A percentile compares a stretch with the other conserved stretches of the same genome.
Conservation (phyloP, 345 rosid genomes). For the Trapa bicornis region DNA sequence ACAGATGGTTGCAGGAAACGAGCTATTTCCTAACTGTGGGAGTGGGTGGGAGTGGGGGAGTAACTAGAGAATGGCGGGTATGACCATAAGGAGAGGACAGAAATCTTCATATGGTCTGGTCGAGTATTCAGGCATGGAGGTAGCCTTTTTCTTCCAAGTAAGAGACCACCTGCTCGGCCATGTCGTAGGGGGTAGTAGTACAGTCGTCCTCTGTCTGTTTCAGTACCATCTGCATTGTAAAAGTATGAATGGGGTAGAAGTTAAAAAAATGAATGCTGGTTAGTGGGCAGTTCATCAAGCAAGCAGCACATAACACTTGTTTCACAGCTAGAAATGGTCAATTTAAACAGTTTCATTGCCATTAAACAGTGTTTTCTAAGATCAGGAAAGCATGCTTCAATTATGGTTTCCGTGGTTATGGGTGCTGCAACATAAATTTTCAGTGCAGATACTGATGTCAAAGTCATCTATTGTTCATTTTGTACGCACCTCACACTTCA, state of each 20-base stretch:
- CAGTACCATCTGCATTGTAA: constrained; percentile 43
- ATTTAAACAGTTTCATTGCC: too few relatives aligned
- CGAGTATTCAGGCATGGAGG: constrained; percentile 25
- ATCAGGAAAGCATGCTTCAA: too few relatives aligned
- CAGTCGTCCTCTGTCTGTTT: constrained; percentile 21
- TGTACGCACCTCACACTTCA: constrained; percentile 36
- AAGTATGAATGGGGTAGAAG: too few relatives aligned
- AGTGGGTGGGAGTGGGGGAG: background rate
- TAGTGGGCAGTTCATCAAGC: too few relatives aligned
- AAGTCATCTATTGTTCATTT: too few relatives aligned
- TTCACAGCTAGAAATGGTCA: too few relatives aligned
- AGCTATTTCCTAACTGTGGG: constrained; percentile 15
- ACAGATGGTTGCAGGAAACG: constrained; percentile 15
- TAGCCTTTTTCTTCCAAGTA: constrained; percentile 60
- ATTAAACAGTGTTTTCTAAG: too few relatives aligned
- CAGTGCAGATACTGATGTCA: too few relatives aligned
- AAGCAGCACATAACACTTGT: too few relatives aligned
- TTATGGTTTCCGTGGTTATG: too few relatives aligned
- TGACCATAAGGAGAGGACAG: background rate
- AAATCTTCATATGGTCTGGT: background rate
- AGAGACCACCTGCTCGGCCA: constrained; percentile 55
- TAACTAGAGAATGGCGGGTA: background rate
- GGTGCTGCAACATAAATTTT: too few relatives aligned
- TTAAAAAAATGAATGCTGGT: too few relatives aligned
- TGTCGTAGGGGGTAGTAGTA: constrained; percentile 39